Evolutionary conservation across 202 grass and related monocot genomes (phyloP), one percentile per base, ranked within the genome.

Genomic region (Zizania palustris): DNA sequence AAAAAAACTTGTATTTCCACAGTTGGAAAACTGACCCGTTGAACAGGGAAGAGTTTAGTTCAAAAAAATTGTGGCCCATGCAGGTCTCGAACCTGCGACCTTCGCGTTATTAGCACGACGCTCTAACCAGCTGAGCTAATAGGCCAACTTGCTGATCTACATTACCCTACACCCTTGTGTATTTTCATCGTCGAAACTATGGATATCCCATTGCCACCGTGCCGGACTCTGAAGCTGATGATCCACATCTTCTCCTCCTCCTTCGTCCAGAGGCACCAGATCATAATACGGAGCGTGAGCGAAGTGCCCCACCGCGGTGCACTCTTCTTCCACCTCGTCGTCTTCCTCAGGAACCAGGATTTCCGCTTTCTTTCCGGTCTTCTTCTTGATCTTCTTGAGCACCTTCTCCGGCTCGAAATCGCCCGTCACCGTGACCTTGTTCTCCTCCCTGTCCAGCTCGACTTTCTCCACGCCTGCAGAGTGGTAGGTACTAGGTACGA

Each of bases 121-220:
- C 86, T 93, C 86, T 93, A 93, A 97, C 91, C 86, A 93, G 13
- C 94, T 97, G 89, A 97, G 91, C 88, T 90, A 97, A 97, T 93
- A 86, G 94, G 86, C 91, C 88, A 20, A 7, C 4, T 15, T 15
- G 46, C 1, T 11, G 1, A 11, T 48, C 22, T 81, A 88, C 78
- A 85, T 87, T 8, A 88, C 58, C 56, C 19, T 72, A 36, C 81
- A 93, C 13, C 82, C 65, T 59, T 90, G 43, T 45, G 79, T 37
- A 19, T 90, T 86, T 45, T 93, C 87, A 9, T 85, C 82, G 5
- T 78, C 83, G 33, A 93, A 88, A 36, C 73, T 58, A 55, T 84
- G 67, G 54, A 48, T 8, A 54, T 92, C 70, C 71, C 69, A 69
- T 3, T 90, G 70, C 71, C 60, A 65, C 5, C 34, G 40, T 46